Evolutionary conservation across 768 basidiomycete genomes (phyloP), one percentile per base, ranked within the genome.

Genomic region (Lactarius deliciosus): DNA sequence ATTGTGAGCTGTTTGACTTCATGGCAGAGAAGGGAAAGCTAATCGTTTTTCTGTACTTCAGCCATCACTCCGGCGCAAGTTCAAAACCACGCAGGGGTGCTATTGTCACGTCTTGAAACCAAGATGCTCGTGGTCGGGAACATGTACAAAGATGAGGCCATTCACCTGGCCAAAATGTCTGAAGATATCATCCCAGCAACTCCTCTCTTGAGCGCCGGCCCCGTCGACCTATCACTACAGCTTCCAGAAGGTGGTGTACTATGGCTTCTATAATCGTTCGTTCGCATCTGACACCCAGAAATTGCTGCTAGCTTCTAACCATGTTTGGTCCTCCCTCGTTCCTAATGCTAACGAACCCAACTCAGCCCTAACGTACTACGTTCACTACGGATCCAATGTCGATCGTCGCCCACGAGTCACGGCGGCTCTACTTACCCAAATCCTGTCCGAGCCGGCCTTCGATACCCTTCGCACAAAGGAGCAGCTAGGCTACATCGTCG

Each of bases 401-500:
- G 86, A 95, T 73, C 82, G 85, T 56, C 81, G 76, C 22, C 78
- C 85, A 13, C 87, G 95, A 4, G 87, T 91, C 30, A 81, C 82
- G 1, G 82, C 88, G 28, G 78, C 86, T 2, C 82, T 99, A 16
- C 85, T 98, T 28, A 82, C 83, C 0, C 93, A 96, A 71, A 90
- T 98, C 64, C 81, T 96, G 43, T 80, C 83, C n/a, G 97, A 99
- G 72, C 96, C 96, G 1, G 85, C 91, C 11, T 99, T 98, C 78
- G 88, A 96, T 74, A 80, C 88, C 28, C 83, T 99, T 36, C 88
- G 97, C 34, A 98, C 96, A 4, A 88, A 93, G 74, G 94, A 98
- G 74, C 97, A 99, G 76, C 82, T 99, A 1, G 97, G 97, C 6
- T 99, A 99, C 75, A 82, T 97, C 53, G 96, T 97, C 41, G 84